Conservation (phyloP, 108 stramenopile genomes). For the Discostella pseudostelligera region DNA sequence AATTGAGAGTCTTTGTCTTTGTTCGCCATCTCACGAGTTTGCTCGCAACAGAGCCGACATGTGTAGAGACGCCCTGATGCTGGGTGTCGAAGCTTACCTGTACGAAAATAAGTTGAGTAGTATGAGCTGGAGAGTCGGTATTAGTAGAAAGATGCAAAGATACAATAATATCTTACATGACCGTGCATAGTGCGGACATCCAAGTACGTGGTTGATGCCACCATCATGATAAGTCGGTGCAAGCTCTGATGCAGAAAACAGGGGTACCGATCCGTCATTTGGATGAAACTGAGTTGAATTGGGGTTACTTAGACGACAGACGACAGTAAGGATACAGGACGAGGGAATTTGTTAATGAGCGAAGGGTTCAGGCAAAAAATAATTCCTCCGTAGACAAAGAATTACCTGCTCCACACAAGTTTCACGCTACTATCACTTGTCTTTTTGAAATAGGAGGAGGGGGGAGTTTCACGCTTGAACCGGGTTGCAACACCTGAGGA, state of each 20-base stretch:
- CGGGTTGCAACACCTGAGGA: slow-evolving; percentile 24
- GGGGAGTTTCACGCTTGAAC: slow-evolving; percentile 56
- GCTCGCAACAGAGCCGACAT: slow-evolving; percentile 93
- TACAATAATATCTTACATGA: slow-evolving; percentile 45
- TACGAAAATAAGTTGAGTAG: neutral
- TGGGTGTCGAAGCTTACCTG: slow-evolving; percentile 85
- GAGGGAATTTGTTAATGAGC: neutral
- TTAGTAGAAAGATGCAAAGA: neutral
- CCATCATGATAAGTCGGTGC: slow-evolving; percentile 86
- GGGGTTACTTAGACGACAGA: slow-evolving; percentile 25
- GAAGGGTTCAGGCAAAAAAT: too few species aligned
- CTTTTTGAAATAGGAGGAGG: slow-evolving; percentile 71
- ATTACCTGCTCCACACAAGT: slow-evolving; percentile 59
- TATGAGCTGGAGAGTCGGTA: neutral
- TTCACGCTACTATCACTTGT: slow-evolving; percentile 51
- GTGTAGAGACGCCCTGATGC: slow-evolving; percentile 87
- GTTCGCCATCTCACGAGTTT: slow-evolving; percentile 72
- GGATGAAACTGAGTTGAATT: slow-evolving; percentile 33
- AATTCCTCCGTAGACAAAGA: neutral
- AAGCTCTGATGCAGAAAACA: slow-evolving; percentile 78
- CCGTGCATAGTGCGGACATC: slow-evolving; percentile 90
- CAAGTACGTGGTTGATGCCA: slow-evolving; percentile 65
- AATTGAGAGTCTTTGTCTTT: slow-evolving; percentile 78
- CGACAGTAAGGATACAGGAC: neutral
- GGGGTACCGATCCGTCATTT: slow-evolving; percentile 44